Percentiles rank a stretch among this genome's conserved stretches.
phyloP scores from a whole-genome alignment of 345 rosid genomes.

The Arabidopsis thaliana region TAIR10.1 NC_003070.9:28718501-28719000 shows the following conservation, averaged over 20 bases:
- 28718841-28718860: slow-evolving; percentile 51
- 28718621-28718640: slow-evolving; percentile 70
- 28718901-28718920: neutral
- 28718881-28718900: slow-evolving; percentile 41
- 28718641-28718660: slow-evolving; percentile 61
- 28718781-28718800: slow-evolving; percentile 59
- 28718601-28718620: slow-evolving; percentile 44
- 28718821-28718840: slow-evolving; percentile 56
- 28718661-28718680: slow-evolving; percentile 57
- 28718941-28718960: neutral
- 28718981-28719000: slow-evolving; percentile 69
- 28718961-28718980: neutral
- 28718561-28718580: neutral
- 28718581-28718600: too few relatives aligned
- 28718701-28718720: slow-evolving; percentile 25
- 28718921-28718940: neutral
- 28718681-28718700: slow-evolving; percentile 60
- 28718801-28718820: slow-evolving; percentile 53
- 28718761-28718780: slow-evolving; percentile 70
- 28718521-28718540: slow-evolving; percentile 61
- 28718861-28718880: slow-evolving; percentile 49
- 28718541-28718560: slow-evolving; percentile 36
- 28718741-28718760: neutral
- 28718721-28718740: neutral
- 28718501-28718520: slow-evolving; percentile 56